Base-by-base conservation (phyloP, 768 basidiomycete species). In the Xerocomus potaroensis region DNA sequence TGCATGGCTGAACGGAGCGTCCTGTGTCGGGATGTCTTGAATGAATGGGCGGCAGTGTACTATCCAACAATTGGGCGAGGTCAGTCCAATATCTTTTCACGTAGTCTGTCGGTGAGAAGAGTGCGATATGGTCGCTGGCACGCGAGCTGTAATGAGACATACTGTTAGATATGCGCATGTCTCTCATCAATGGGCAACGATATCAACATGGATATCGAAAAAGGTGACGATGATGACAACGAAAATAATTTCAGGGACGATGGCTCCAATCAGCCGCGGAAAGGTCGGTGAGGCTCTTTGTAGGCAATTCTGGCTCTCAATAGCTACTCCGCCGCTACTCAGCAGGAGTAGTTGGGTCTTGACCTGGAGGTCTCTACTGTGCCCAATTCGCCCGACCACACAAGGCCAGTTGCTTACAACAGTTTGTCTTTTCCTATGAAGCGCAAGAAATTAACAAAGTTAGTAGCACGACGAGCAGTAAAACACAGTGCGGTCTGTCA, bases 371-470 rank as follows among this genome's bases (percentile, higher is more conserved):
- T 10, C 34, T 23, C 31, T 30, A 4, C 36, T 10, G 14, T 7
- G 15, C 31, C 43, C 41, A 14, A 47, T 19, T 23, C 39, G 31
- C 41, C 29, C 8, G 12, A 51, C 11, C 36, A 55, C 37, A 38
- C 21, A 3, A 18, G 29, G 26, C 12, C 32, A 43, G 39, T 48
- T 37, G 37, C 49, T 44, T 63, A 58, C 47, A 36, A 45, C 35
- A 56, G 16, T 32, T 41, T 63, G 34, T 30, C 61, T 38, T 60
- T 58, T n/a, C 52, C 59, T 36, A 44, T 44, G 41, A 54, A 58
- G 44, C 56, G 53, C 27, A 35, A 63, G 56, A 53, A 44, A 37
- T 48, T 53, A 46, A 9, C 7, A 35, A 34, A 33, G 27, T 47
- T 61, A 16, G 56, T 7, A 45, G 48, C 44, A 34, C 43, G 48